A percentile compares a stretch with the other conserved stretches of the same genome.
These are phyloP conservation scores for Penicillium sp. DNA, from an alignment of 2,329 filamentous ascomycete species.

Conservation along the genomic window DNA sequence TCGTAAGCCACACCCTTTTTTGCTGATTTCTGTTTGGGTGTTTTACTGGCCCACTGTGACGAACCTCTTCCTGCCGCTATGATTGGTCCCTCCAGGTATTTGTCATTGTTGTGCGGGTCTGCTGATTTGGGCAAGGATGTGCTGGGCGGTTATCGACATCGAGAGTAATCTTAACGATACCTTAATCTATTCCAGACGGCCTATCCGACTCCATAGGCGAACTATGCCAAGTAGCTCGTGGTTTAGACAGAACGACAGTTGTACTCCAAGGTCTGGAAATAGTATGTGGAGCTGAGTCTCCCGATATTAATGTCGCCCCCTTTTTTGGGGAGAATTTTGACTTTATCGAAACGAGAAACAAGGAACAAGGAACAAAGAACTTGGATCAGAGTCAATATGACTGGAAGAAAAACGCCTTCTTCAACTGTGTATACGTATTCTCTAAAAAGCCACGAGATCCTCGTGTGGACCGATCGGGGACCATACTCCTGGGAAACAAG, in stretches of 20 bases:
- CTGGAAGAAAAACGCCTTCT: neutral
- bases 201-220: neutral
- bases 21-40: slow-evolving; percentile 7
- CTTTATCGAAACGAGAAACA: neutral
- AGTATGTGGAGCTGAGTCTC: neutral
- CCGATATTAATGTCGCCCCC: neutral
- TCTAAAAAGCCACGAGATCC: slow-evolving; percentile 19
- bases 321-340: neutral
- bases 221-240: too few species aligned
- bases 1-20: slow-evolving; percentile 27
- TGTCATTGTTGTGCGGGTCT: slow-evolving; percentile 20
- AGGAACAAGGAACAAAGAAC: neutral
- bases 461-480: slow-evolving; percentile 27
- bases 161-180: slow-evolving; percentile 8
- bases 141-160: slow-evolving; percentile 16
- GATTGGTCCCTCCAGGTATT: slow-evolving; percentile 23
- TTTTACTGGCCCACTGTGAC: slow-evolving; percentile 13
- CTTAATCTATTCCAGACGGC: slow-evolving; percentile 23
- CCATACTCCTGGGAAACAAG: slow-evolving; percentile 19
- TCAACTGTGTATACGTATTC: neutral
- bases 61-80: slow-evolving; percentile 8
- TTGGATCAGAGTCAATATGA: neutral
- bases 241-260: too few species aligned
- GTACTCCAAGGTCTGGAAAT: neutral
- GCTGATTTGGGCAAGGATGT: slow-evolving; percentile 16